phyloP scores from a whole-genome alignment of 495 filamentous ascomycete genomes.

The Hypoxylon intermedium region DNA sequence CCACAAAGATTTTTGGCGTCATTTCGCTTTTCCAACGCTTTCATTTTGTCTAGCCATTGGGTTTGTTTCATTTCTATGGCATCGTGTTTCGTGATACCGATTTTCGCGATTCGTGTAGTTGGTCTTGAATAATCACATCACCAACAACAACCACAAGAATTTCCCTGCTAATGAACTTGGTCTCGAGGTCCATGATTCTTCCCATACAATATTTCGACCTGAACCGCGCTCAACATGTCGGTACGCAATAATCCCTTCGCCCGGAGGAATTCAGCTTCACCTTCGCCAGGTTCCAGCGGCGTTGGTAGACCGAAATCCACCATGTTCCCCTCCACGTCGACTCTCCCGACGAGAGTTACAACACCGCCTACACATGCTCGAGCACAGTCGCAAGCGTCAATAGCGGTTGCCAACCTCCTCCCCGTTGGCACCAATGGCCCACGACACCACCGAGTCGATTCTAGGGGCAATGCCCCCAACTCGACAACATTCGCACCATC shows the following conservation, averaged over 20 bases:
- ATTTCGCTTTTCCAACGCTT: slow-evolving; percentile 4
- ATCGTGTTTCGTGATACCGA: slow-evolving; percentile 23
- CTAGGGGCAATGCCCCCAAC: slow-evolving; percentile 59
- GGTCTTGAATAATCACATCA: slow-evolving; percentile 19
- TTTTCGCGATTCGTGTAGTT: slow-evolving; percentile 20
- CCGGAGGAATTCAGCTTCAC: slow-evolving; percentile 66
- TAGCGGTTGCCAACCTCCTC: slow-evolving; percentile 37
- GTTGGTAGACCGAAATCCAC: slow-evolving; percentile 74
- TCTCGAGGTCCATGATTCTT: slow-evolving; percentile 15
- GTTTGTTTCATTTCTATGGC: slow-evolving; percentile 30
- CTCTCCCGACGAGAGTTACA: slow-evolving; percentile 51
- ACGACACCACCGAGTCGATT: slow-evolving; percentile 65
- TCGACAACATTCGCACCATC: slow-evolving; percentile 90
- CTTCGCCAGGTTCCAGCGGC: slow-evolving; percentile 58
- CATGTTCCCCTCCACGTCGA: slow-evolving; percentile 62
- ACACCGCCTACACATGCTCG: slow-evolving; percentile 48
- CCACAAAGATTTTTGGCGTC: slow-evolving; percentile 16
- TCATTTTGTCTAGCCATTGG: slow-evolving; percentile 1
- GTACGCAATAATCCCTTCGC: slow-evolving; percentile 76
- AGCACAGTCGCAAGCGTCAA: slow-evolving; percentile 53
- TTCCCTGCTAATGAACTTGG: slow-evolving; percentile 16
- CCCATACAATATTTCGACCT: slow-evolving; percentile 42
- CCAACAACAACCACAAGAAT: slow-evolving; percentile 8
- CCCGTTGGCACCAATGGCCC: slow-evolving; percentile 42
- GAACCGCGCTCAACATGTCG: slow-evolving; percentile 49